phyloP scores from a whole-genome alignment of 192 early-diverging fungal species.

The Backusella psychrophila region DNA sequence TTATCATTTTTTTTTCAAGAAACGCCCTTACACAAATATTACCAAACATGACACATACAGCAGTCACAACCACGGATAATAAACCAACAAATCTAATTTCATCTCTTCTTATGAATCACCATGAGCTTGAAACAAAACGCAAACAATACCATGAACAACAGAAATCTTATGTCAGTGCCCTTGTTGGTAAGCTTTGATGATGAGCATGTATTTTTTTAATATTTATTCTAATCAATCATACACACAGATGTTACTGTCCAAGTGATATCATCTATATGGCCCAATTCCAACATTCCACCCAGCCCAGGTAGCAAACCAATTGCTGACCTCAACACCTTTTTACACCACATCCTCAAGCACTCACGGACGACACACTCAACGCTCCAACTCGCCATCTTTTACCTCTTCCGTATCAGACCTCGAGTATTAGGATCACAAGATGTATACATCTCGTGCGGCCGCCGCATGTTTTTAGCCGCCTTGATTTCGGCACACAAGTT shows the following conservation, averaged over 20 bases:
- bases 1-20: not conserved
- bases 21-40: conserved; percentile 11
- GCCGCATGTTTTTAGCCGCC: conserved; percentile 81
- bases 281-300: conserved; percentile 24
- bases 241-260: conserved; percentile 47
- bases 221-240: not conserved
- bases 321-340: conserved; percentile 51
- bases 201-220: not conserved
- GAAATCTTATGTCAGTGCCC: conserved; percentile 13
- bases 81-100: conserved; percentile 8
- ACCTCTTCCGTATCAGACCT: conserved; percentile 42
- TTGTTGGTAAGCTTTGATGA: conserved; percentile 15
- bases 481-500: conserved; percentile 90
- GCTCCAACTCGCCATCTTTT: conserved; percentile 59
- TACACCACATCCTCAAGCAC: conserved; percentile 53
- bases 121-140: conserved; percentile 12
- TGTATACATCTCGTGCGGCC: conserved; percentile 60
- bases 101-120: conserved; percentile 4
- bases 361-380: conserved; percentile 60
- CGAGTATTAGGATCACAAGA: conserved; percentile 19
- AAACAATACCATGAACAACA: conserved; percentile 16
- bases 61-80: not conserved
- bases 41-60: not conserved
- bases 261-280: conserved; percentile 56
- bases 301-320: conserved; percentile 27